These are phyloP conservation scores for Cymbopogon flexuosus DNA, from an alignment of 202 grass and related monocot genomes.

Conservation along the genomic window DNA sequence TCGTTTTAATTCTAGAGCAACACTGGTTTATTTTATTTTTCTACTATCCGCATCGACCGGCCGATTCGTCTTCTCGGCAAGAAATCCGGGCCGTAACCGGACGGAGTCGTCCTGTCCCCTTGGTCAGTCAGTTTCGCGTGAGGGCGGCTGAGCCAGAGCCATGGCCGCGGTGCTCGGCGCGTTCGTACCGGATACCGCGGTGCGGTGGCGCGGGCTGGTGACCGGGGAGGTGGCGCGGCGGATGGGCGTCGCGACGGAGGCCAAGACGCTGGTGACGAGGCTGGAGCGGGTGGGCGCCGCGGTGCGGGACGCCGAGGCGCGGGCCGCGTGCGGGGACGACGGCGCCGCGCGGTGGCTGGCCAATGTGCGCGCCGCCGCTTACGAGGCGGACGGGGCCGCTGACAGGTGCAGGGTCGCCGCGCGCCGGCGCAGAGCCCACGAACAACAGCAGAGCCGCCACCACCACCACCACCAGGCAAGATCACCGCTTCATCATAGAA, in stretches of 20 bases:
- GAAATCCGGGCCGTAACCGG: background rate
- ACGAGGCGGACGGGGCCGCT: slow-evolving; percentile 39
- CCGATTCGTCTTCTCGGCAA: background rate
- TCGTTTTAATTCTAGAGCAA: background rate
- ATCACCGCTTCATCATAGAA: background rate
- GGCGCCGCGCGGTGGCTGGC: slow-evolving; percentile 40
- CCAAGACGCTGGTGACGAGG: slow-evolving; percentile 28
- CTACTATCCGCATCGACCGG: background rate
- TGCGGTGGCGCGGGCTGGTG: slow-evolving; percentile 42
- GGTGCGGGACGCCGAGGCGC: slow-evolving; percentile 40
- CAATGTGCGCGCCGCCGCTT: slow-evolving; percentile 36
- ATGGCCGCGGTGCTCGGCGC: slow-evolving; percentile 60
- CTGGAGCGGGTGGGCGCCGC: slow-evolving; percentile 38
- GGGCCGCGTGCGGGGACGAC: slow-evolving; percentile 29
- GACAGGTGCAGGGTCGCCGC: slow-evolving; percentile 47
- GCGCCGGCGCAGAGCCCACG: slow-evolving; percentile 20
- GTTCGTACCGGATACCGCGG: slow-evolving; percentile 52
- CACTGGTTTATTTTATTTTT: background rate
- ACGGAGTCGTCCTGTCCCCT: background rate
- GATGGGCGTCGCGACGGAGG: slow-evolving; percentile 45
- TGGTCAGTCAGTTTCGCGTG: background rate
- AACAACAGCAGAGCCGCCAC: slow-evolving; percentile 15
- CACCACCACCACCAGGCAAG: slow-evolving; percentile 38
- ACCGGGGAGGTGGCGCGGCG: slow-evolving; percentile 32
- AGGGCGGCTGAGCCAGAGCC: background rate